phyloP scores from a whole-genome alignment of 1,284 basidiomycete genomes.

The Malassezia pachydermatis region DNA sequence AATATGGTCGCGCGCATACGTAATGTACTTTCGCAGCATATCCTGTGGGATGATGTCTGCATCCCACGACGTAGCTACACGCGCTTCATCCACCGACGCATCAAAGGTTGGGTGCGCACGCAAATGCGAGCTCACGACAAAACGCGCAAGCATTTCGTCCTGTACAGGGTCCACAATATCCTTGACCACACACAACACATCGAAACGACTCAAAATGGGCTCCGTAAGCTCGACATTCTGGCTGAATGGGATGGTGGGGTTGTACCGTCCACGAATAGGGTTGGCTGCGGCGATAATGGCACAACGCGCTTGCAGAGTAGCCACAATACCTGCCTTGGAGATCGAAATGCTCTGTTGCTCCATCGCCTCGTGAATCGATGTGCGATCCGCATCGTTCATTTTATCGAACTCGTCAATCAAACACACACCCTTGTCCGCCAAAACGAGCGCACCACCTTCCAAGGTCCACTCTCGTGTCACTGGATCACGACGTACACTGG shows the following conservation, averaged over 20 bases:
- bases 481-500: constrained; percentile 92
- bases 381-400: constrained; percentile 84
- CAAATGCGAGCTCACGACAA: constrained; percentile 91
- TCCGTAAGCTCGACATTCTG: constrained; percentile 98
- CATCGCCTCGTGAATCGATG: constrained; percentile 99
- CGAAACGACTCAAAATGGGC: constrained; percentile 96
- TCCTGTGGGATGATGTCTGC: constrained; percentile 82
- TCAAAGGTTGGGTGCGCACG: constrained; percentile 89
- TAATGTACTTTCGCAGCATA: constrained; percentile 93
- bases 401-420: constrained; percentile 99
- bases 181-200: constrained; percentile 95
- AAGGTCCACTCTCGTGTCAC: constrained; percentile 96
- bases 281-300: constrained; percentile 96
- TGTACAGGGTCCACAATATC: constrained; percentile 91
- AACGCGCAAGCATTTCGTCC: constrained; percentile 90
- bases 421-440: constrained; percentile 97
- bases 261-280: constrained; percentile 64
- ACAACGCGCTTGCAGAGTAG: constrained; percentile 88
- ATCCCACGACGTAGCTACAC: constrained; percentile 77
- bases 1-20: constrained; percentile 90
- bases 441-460: constrained; percentile 89
- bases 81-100: constrained; percentile 68
- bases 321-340: constrained; percentile 96
- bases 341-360: constrained; percentile 99
- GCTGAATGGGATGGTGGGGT: constrained; percentile 59